These are phyloP conservation scores for Aureobasidium sp. DNA, from an alignment of 2,329 filamentous ascomycete genomes.

Conservation along the genomic window DNA sequence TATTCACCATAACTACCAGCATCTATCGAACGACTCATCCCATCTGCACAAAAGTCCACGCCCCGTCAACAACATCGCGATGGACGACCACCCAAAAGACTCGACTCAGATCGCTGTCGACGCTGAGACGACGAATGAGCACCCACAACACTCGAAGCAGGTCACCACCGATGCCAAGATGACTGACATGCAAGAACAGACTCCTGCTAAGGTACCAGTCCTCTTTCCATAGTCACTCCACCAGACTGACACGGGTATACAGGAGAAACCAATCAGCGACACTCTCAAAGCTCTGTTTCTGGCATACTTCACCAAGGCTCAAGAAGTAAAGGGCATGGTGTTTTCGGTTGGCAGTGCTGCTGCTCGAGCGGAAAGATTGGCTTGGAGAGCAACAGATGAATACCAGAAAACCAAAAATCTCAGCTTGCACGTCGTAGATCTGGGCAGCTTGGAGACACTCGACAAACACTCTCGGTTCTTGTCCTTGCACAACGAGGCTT, in stretches of 20 bases:
- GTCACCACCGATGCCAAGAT: background rate
- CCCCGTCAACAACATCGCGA: no score
- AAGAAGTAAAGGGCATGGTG: background rate
- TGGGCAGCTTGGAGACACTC: background rate
- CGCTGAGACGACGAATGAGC: background rate
- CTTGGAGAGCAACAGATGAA: background rate
- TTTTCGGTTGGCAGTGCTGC: no score
- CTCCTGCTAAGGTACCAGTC: background rate
- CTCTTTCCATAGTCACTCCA: fast-evolving
- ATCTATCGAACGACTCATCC: no score
- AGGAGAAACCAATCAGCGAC: background rate
- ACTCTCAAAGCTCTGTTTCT: background rate
- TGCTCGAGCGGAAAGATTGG: background rate
- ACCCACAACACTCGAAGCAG: background rate
- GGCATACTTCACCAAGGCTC: background rate
- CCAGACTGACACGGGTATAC: background rate
- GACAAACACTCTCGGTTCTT: background rate
- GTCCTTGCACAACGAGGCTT: background rate
- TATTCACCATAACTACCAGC: no score
- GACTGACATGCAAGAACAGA: background rate
- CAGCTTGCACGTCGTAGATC: background rate
- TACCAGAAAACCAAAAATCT: background rate
- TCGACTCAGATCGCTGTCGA: no score
- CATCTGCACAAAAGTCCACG: no score
- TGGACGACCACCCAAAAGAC: no score